Percentiles rank a stretch among this genome's conserved stretches.
Conservation (phyloP, 257 asterid species). For the Gentiana macrophylla region DNA sequence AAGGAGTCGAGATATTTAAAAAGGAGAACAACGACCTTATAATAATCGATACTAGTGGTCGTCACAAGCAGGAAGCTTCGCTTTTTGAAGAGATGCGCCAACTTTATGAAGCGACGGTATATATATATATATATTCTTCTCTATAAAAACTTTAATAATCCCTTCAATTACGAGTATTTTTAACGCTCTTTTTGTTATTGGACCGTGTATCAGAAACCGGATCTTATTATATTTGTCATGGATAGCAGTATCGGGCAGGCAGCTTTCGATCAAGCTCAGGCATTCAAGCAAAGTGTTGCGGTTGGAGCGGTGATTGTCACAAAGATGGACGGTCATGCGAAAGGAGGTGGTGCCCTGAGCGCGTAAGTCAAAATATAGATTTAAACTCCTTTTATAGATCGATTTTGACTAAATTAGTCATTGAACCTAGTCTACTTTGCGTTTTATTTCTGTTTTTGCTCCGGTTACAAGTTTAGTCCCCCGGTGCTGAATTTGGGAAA, state of each 20-base stretch:
- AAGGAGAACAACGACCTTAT: slow-evolving; percentile 84
- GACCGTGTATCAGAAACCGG: slow-evolving; percentile 62
- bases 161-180: neutral
- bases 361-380: slow-evolving; percentile 52
- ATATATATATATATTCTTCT: slow-evolving; percentile 1
- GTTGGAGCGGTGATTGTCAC: slow-evolving; percentile 95
- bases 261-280: slow-evolving; percentile 96
- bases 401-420: neutral
- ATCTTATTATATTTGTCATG: slow-evolving; percentile 89
- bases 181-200: neutral
- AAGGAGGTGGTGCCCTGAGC: slow-evolving; percentile 98
- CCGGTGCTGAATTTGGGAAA: neutral
- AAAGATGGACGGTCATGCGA: slow-evolving; percentile 98
- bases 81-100: slow-evolving; percentile 98
- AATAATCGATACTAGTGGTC: slow-evolving; percentile 94
- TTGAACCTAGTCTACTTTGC: neutral
- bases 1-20: slow-evolving; percentile 87
- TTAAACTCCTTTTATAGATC: neutral
- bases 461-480: no score
- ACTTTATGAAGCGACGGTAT: slow-evolving; percentile 85
- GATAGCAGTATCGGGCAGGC: slow-evolving; percentile 98
- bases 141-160: neutral
- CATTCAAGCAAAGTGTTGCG: slow-evolving; percentile 89
- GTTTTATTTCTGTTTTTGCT: no score
- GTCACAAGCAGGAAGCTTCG: slow-evolving; percentile 97